Base-by-base conservation (phyloP, 495 filamentous ascomycete species). In the Xylaria castorea region DNA sequence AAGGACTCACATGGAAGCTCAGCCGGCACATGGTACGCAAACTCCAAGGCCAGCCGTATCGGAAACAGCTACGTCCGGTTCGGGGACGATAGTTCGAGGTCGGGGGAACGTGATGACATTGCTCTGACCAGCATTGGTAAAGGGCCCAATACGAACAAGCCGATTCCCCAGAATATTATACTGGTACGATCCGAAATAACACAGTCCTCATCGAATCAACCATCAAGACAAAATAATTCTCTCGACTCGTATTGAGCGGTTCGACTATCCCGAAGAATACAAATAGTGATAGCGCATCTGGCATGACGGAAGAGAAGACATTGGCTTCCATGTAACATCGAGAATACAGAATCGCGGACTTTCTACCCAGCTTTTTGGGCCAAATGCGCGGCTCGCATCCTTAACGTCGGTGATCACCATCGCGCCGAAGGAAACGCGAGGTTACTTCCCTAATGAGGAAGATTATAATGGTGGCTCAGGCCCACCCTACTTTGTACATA, bases 21-120 rank as follows among this genome's bases (percentile, higher is more conserved):
- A 30, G 76, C 27, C 12, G 68, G 70, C 14, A 76, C 73, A 60
- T 78, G 71, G 71, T 72, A 62, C 25, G 48, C 48, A 44, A 72
- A 38, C 20, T 67, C 71, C 16, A 76, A 73, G 40, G 70, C 40
- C 50, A 73, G 70, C 32, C 60, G 61, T 48, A 70, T 66, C 11
- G 70, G 71, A 18, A 76, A 73, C 38, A 71, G 71, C 57, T 76
- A 76, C 32, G 71, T 76, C 25, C 71, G 71, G 16, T 76, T 76
- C 55, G 71, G 71, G 25, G 60, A 66, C 12, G 67, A 76, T 20
- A 65, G n/a, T 34, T 69, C 70, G 50, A 75, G 66, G 25, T 46
- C 65, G 1, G 62, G 32, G 8, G 61, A 50, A 30, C 66, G 53
- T 46, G 71, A 75, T 46, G 71, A 75, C 36, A 53, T 75, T 40